Conservation (phyloP, 2,329 filamentous ascomycete species). For the Ophiostoma novo-ulmi region DNA sequence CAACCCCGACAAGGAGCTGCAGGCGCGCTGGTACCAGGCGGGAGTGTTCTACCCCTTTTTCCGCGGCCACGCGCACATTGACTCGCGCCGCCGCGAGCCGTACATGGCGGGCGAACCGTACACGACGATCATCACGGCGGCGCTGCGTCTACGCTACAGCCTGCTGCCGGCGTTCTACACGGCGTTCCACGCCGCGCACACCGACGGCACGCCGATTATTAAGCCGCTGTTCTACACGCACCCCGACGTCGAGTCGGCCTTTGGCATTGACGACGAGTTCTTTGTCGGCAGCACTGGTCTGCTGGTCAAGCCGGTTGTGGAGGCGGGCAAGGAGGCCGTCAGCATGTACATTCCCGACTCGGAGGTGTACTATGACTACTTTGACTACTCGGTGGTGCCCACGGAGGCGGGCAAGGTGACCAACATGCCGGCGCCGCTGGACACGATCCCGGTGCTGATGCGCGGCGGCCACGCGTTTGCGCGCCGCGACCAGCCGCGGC, state of each 20-base stretch:
- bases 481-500: conserved; percentile 79
- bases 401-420: conserved; percentile 65
- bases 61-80: conserved; percentile 94
- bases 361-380: conserved; percentile 93
- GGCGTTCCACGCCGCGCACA: conserved; percentile 83
- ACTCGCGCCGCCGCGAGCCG: conserved; percentile 87
- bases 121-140: conserved; percentile 77
- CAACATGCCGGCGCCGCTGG: conserved; percentile 69
- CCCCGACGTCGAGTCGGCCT: conserved; percentile 78
- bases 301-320: conserved; percentile 84
- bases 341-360: conserved; percentile 85
- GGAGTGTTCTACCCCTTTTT: conserved; percentile 98
- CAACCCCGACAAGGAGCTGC: conserved; percentile 86
- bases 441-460: conserved; percentile 86
- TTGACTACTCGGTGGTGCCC: conserved; percentile 70
- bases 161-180: conserved; percentile 95
- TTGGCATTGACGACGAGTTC: conserved; percentile 85
- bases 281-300: conserved; percentile 85
- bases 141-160: conserved; percentile 81
- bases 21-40: conserved; percentile 93
- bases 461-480: conserved; percentile 88
- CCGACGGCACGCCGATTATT: conserved; percentile 78
- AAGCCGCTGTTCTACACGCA: conserved; percentile 91
- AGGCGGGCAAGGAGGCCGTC: conserved; percentile 65
- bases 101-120: conserved; percentile 84